Percentiles rank a stretch among this genome's conserved stretches.
These are phyloP conservation scores for Phycomyces blakesleeanus DNA, from an alignment of 192 early-diverging fungal species.

Conservation along the genomic window DNA sequence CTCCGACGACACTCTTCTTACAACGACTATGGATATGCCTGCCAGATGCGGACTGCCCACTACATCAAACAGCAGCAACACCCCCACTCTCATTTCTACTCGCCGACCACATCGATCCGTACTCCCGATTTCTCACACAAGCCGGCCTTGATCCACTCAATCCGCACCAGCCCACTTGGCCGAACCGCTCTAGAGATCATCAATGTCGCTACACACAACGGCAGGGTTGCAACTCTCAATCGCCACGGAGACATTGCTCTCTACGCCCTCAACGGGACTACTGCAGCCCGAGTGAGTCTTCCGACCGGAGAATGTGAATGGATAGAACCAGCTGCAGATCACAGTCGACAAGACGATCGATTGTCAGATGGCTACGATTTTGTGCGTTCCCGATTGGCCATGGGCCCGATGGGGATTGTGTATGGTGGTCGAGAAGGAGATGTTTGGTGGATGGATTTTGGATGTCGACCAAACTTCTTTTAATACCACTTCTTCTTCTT, in stretches of 20 bases:
- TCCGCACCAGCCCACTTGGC: slow-evolving; percentile 15
- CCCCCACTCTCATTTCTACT: too few species aligned
- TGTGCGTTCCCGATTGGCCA: slow-evolving; percentile 20
- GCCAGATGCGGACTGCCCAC: slow-evolving; percentile 26
- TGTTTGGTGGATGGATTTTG: slow-evolving; percentile 34
- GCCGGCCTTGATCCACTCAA: slow-evolving; percentile 14
- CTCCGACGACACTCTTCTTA: slow-evolving; percentile 30
- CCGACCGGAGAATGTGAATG: neutral
- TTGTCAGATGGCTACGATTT: slow-evolving; percentile 33
- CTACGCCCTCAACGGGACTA: slow-evolving; percentile 19
- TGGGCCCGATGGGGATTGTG: slow-evolving; percentile 23
- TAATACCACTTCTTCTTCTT: neutral
- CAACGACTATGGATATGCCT: slow-evolving; percentile 35
- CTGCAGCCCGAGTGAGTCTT: slow-evolving; percentile 4
- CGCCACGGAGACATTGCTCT: slow-evolving; percentile 32
- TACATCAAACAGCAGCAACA: slow-evolving; percentile 26
- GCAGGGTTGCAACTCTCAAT: slow-evolving; percentile 24
- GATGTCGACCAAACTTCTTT: slow-evolving; percentile 1
- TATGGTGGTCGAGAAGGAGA: slow-evolving; percentile 25
- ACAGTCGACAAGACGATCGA: slow-evolving; percentile 24
- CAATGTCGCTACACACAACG: slow-evolving; percentile 13
- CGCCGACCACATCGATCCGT: neutral
- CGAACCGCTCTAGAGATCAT: slow-evolving; percentile 14
- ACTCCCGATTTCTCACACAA: slow-evolving; percentile 7
- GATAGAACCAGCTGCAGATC: slow-evolving; percentile 11